Evolutionary conservation across 1,139 yeast species (phyloP).

Genomic region (Yarrowia galli): DNA sequence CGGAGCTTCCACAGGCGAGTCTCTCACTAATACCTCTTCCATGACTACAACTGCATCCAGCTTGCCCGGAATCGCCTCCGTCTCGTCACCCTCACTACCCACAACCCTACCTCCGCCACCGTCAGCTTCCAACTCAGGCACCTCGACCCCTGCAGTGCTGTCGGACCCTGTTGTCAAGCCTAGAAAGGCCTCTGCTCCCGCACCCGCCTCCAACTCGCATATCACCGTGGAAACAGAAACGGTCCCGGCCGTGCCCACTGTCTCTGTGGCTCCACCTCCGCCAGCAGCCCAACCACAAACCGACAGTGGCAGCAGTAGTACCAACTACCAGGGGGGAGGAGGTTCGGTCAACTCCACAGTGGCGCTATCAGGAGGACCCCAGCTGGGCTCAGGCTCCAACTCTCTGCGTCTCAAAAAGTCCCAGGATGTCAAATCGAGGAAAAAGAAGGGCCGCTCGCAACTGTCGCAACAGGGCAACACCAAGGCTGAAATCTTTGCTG

Average conservation of each 20-base stretch:
- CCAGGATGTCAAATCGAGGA: slow-evolving; percentile 21
- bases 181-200: slow-evolving; percentile 36
- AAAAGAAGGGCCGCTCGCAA: slow-evolving; percentile 21
- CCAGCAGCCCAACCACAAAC: slow-evolving; percentile 8
- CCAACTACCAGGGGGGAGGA: slow-evolving; percentile 3
- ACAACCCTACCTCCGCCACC: neutral
- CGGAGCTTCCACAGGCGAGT: slow-evolving; percentile 24
- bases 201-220: slow-evolving; percentile 41
- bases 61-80: neutral
- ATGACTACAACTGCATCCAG: neutral
- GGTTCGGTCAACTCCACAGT: slow-evolving; percentile 27
- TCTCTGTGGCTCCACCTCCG: slow-evolving; percentile 45
- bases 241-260: slow-evolving; percentile 52
- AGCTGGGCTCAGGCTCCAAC: slow-evolving; percentile 36
- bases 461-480: slow-evolving; percentile 51
- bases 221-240: slow-evolving; percentile 57
- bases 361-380: slow-evolving; percentile 30
- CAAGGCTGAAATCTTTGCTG: slow-evolving; percentile 92
- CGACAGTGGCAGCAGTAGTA: neutral
- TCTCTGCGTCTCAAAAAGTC: slow-evolving; percentile 22
- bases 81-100: slow-evolving; percentile 11
- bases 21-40: neutral
- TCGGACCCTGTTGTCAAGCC: slow-evolving; percentile 28
- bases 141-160: slow-evolving; percentile 5
- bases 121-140: slow-evolving; percentile 20